These are phyloP conservation scores for Leptographium galeiforme DNA, from an alignment of 2,329 filamentous ascomycete species.

Conservation along the genomic window DNA sequence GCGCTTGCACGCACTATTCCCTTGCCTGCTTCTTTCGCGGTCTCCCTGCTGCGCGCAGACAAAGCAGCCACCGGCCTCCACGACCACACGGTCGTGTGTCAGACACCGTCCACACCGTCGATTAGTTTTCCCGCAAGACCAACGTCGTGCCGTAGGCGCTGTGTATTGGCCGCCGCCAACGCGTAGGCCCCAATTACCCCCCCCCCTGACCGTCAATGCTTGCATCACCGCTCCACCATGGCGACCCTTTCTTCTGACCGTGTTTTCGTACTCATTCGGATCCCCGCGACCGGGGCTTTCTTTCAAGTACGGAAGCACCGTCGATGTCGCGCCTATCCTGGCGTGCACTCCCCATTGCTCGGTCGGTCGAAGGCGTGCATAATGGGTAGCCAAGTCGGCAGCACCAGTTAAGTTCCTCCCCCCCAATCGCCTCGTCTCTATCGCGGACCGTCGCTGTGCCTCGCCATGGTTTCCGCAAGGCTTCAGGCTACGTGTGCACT, in stretches of 20 bases:
- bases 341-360: background rate
- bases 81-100: background rate
- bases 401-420: background rate
- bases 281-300: constrained; percentile 30
- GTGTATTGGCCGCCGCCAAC: background rate
- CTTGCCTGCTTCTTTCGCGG: background rate
- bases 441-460: too few relatives aligned
- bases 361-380: background rate
- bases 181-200: constrained; percentile 9
- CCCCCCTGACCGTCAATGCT: constrained; percentile 20
- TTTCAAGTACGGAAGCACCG: constrained; percentile 19
- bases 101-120: too few relatives aligned
- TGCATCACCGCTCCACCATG: constrained; percentile 16
- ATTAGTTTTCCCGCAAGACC: too few relatives aligned
- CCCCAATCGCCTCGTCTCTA: too few relatives aligned
- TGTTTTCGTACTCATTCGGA: constrained; percentile 54
- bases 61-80: background rate
- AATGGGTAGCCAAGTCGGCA: background rate
- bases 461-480: too few relatives aligned
- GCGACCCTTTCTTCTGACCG: constrained; percentile 24
- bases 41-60: background rate
- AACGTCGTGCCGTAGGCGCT: too few relatives aligned
- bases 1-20: background rate
- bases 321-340: background rate
- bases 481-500: too few relatives aligned